Evolutionary conservation across 2,329 filamentous ascomycete genomes (phyloP), one percentile per base, ranked within the genome.

Genomic region (Apiospora sp.): DNA sequence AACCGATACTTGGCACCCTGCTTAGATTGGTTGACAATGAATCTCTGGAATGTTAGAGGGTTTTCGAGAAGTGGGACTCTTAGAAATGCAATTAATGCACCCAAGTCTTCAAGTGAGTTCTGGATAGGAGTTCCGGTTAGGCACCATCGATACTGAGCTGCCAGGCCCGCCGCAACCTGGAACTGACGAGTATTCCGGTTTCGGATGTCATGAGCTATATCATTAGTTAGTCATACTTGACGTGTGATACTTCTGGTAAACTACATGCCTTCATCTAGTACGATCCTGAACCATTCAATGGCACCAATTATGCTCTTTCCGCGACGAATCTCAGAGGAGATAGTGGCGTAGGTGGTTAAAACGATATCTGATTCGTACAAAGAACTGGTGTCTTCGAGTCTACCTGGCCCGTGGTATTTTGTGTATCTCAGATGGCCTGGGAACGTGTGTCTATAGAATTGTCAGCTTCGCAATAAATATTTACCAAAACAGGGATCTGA

Each of bases 1-100:
- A 46, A 46, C 2, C 67, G 10, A 68, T 68, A 34, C 7, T 22
- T 43, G 41, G 22, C 27, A 22, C 67, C 67, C 30, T 27, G 67
- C 27, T 68, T 68, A 13, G 67, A 68, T 37, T 46, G 67, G 27
- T 68, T 46, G 12, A 34, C 27, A 13, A 46, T 68, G 22, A 68
- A 68, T 44, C 67, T 44, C 37, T 68, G 67, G 13, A 68, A 68
- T 3, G 67, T 27, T 10, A 34, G 24, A 7, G 67, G 37, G 6
- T 68, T 46, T 12, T 68, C 67, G 19, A 68, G 44, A 19, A 68
- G 67, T 16, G 67, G 67, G 67, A 68, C 22, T 48, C 67, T 68
- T 16, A 68, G 10, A 4, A 68, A 68, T 10, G 67, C 37, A 48
- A 68, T 41, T 13, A 68, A 27, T 44, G 67, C 67, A 10, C 67